These are phyloP conservation scores for Triadica sebifera DNA, from an alignment of 345 rosid genomes.

Conservation along the genomic window DNA sequence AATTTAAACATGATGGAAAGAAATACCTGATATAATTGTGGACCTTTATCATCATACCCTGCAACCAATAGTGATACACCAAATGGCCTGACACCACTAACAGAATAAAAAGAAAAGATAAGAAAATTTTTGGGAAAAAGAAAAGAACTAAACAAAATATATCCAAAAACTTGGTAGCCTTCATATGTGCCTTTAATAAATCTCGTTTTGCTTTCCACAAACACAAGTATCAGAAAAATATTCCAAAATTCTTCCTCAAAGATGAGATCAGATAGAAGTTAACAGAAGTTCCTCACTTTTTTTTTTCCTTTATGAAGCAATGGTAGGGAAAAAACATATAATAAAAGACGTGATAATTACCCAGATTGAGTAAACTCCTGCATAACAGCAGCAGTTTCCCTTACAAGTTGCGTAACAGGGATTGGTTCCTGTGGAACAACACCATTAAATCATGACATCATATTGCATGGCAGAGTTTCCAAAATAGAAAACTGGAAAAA, in stretches of 20 bases:
- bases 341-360: constrained; percentile 33
- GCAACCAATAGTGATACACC: constrained; percentile 92
- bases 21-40: constrained; percentile 84
- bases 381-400: constrained; percentile 99
- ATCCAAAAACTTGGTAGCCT: not conserved
- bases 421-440: constrained; percentile 68
- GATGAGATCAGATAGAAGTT: too few species aligned
- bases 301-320: too few species aligned
- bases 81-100: constrained; percentile 92
- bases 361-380: constrained; percentile 98
- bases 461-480: not conserved
- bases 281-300: not conserved
- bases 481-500: not conserved
- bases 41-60: constrained; percentile 93
- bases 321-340: not conserved
- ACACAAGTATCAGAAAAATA: not conserved
- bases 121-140: not conserved
- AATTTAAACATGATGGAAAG: not conserved
- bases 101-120: constrained; percentile 15
- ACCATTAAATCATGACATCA: not conserved
- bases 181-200: not conserved
- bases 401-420: constrained; percentile 95
- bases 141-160: not conserved
- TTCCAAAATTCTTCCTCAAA: not conserved
- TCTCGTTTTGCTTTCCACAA: not conserved